Percentiles rank a stretch among this genome's conserved stretches.
phyloP scores from a whole-genome alignment of 768 basidiomycete genomes.

The Crepidotus variabilis region DNA sequence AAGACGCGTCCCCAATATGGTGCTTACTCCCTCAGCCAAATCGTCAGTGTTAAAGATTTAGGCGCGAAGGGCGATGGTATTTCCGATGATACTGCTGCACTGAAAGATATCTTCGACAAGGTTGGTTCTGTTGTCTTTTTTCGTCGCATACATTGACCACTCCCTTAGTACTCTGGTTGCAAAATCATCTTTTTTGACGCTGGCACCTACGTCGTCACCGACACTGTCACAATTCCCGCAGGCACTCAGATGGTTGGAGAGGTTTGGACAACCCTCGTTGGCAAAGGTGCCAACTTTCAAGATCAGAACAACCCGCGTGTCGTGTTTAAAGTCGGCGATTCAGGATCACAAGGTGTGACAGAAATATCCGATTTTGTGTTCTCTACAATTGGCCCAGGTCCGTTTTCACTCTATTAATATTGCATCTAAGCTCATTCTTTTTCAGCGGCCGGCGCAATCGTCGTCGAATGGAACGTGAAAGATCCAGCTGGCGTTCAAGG shows the following conservation, averaged over 20 bases:
- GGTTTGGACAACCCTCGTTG: constrained; percentile 53
- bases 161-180: constrained; percentile 53
- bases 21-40: constrained; percentile 53
- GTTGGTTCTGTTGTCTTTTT: constrained; percentile 24
- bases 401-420: no score
- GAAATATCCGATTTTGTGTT: constrained; percentile 70
- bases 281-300: constrained; percentile 41
- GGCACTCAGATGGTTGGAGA: constrained; percentile 57
- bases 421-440: neutral
- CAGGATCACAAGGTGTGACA: constrained; percentile 38
- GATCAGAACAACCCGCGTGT: constrained; percentile 38
- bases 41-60: constrained; percentile 66
- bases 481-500: constrained; percentile 44
- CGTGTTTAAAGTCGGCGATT: constrained; percentile 47
- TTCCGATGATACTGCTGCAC: constrained; percentile 71
- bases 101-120: constrained; percentile 58
- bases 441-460: constrained; percentile 48
- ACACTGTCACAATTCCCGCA: constrained; percentile 52
- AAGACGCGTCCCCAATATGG: constrained; percentile 65
- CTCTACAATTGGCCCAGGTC: constrained; percentile 45
- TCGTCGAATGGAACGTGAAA: constrained; percentile 61
- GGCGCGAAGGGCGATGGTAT: constrained; percentile 73
- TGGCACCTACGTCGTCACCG: constrained; percentile 51
- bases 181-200: constrained; percentile 83
- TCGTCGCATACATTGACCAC: neutral